Evolutionary conservation across 2,329 filamentous ascomycete species (phyloP), one percentile per base, ranked within the genome.

Genomic region (Cladosporium cucumerinum): DNA sequence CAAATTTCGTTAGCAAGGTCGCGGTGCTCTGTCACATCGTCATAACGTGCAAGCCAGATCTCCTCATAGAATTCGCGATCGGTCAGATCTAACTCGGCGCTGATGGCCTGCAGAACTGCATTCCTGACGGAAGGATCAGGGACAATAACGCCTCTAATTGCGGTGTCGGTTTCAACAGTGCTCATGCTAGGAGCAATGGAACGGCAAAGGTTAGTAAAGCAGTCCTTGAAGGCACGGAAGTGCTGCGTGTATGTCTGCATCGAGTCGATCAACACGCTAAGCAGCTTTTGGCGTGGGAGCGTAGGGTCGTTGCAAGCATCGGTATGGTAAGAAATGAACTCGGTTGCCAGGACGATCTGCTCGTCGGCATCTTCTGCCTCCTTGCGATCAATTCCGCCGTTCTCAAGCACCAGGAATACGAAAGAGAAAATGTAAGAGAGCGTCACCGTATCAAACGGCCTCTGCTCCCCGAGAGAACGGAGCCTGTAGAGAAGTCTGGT

Each of bases 201-300:
- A 66, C 93, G 88, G 72, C 91, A 92, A 69, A 96, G 85, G 75
- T 98, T 92, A 62, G 90, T 85, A 68, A 99, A 86, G 72, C 92
- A 96, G 77, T 99, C 95, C 76, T 94, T 97, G 78, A 97, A 87
- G 65, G 93, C 82, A 78, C 97, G 97, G 81, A 97, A 97, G 78
- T 99, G 95, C 73, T 96, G 93, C 52, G 88, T 89, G 76, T 96
- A 97, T 66, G 81, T 85, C 75, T 96, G 91, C 91, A 99, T 96
- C 1, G 93, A 89, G 52, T 82, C 82, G 64, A 97, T 88, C 43
- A 99, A 82, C 3, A 85, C 83, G 2, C 85, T 81, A 4, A 98
- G 78, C 43, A 97, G 82, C 65, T 93, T 86, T 60, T 86, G 84
- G 10, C 95, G 88, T 32, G 94, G 93, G 28, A 97, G 84, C 34